phyloP scores from a whole-genome alignment of 257 asterid species.

The Plantago ovata region DNA sequence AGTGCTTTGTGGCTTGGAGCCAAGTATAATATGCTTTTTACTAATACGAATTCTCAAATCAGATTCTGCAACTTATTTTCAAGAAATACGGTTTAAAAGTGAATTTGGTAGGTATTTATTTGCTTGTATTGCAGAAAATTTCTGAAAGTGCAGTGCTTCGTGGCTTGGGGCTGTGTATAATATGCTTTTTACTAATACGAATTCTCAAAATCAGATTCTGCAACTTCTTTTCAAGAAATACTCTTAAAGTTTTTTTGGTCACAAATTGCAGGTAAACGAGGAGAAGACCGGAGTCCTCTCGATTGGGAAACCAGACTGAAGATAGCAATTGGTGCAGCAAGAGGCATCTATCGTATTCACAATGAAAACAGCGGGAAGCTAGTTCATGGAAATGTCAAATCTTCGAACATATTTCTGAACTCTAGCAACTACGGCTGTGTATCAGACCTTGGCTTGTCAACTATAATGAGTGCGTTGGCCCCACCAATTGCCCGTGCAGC shows the following conservation, averaged over 20 bases:
- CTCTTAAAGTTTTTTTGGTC: not conserved
- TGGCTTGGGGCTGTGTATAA: too few species aligned
- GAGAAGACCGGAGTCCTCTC: slow-evolving; percentile 44
- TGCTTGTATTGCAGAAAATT: too few species aligned
- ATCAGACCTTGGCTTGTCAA: slow-evolving; percentile 68
- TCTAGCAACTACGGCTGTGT: slow-evolving; percentile 54
- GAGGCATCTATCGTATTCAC: slow-evolving; percentile 70
- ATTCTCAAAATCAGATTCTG: too few species aligned
- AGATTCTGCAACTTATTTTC: too few species aligned
- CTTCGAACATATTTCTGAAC: slow-evolving; percentile 71
- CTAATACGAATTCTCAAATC: too few species aligned
- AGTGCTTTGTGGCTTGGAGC: too few species aligned
- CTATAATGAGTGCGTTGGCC: slow-evolving; percentile 60
- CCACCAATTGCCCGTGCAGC: slow-evolving; percentile 67
- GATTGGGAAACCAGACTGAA: slow-evolving; percentile 68
- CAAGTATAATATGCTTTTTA: too few species aligned
- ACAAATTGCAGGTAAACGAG: slow-evolving; percentile 39
- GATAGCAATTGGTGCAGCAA: slow-evolving; percentile 71
- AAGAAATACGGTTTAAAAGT: too few species aligned
- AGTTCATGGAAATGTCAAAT: slow-evolving; percentile 74
- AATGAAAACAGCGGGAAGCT: slow-evolving; percentile 55
- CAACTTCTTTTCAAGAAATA: not conserved
- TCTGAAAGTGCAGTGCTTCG: too few species aligned
- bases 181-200: too few species aligned
- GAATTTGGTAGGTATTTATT: too few species aligned